phyloP scores from a whole-genome alignment of 2,329 filamentous ascomycete genomes.

The Rhynchosporium agropyri region DNA sequence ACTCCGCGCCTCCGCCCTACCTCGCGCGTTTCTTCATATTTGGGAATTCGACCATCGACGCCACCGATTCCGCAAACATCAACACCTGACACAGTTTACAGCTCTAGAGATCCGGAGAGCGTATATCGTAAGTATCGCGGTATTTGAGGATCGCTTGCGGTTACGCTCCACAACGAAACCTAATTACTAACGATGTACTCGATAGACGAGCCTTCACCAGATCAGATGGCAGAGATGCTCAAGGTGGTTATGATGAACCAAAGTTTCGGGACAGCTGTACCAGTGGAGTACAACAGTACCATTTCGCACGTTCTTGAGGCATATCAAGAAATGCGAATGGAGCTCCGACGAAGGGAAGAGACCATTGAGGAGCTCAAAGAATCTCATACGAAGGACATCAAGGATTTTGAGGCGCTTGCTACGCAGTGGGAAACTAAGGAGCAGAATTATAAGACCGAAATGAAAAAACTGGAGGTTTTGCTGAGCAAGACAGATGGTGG shows the following conservation, averaged over 20 bases:
- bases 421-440: conserved; percentile 39
- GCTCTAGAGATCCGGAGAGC: conserved; percentile 33
- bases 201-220: conserved; percentile 37
- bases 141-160: too few species aligned
- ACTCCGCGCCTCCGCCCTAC: conserved; percentile 26
- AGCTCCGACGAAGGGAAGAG: conserved; percentile 31
- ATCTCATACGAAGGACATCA: conserved; percentile 35
- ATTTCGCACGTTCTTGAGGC: conserved; percentile 42
- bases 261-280: conserved; percentile 33
- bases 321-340: conserved; percentile 35
- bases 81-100: conserved; percentile 29
- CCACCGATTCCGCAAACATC: conserved; percentile 20
- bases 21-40: conserved; percentile 37
- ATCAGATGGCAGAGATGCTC: conserved; percentile 41
- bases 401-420: conserved; percentile 37
- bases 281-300: conserved; percentile 40
- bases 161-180: background rate
- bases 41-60: conserved; percentile 30
- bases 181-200: conserved; percentile 4
- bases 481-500: conserved; percentile 39
- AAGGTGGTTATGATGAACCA: conserved; percentile 42
- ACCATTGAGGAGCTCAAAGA: conserved; percentile 36
- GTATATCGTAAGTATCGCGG: conserved; percentile 26
- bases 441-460: conserved; percentile 38
- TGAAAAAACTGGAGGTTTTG: conserved; percentile 41